Evolutionary conservation across 495 filamentous ascomycete genomes (phyloP).

Genomic region (Aspergillus panamensis): DNA sequence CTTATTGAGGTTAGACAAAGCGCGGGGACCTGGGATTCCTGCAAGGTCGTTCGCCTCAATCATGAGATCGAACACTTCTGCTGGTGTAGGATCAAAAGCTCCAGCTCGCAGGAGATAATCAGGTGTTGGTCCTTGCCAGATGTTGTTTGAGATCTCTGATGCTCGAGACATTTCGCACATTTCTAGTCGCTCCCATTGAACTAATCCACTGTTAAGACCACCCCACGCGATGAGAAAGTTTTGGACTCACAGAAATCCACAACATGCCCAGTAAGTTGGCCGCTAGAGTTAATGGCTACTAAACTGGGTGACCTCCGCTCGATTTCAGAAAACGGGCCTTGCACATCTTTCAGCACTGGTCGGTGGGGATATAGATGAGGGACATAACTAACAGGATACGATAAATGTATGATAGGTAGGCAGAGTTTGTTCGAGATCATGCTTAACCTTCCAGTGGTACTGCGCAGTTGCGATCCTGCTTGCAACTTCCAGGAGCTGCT

Average conservation of each 20-base stretch:
- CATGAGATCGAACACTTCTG: slow-evolving; percentile 60
- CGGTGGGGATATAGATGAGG: not conserved
- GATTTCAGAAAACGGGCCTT: slow-evolving; percentile 66
- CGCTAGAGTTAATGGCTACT: slow-evolving; percentile 70
- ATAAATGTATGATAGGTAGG: slow-evolving; percentile 84
- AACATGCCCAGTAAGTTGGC: slow-evolving; percentile 70
- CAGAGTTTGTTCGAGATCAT: slow-evolving; percentile 52
- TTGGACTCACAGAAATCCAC: slow-evolving; percentile 73
- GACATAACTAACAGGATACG: slow-evolving; percentile 52
- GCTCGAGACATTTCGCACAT: slow-evolving; percentile 92
- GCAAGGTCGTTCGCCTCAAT: slow-evolving; percentile 88
- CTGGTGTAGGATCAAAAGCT: slow-evolving; percentile 22
- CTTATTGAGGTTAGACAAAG: slow-evolving; percentile 55
- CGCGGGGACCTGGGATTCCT: slow-evolving; percentile 53
- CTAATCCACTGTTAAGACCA: slow-evolving; percentile 34
- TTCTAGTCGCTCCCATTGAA: slow-evolving; percentile 81
- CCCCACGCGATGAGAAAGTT: not conserved
- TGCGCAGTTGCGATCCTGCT: slow-evolving; percentile 74
- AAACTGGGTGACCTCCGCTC: slow-evolving; percentile 67
- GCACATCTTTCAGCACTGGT: slow-evolving; percentile 27
- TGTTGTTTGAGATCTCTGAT: slow-evolving; percentile 81
- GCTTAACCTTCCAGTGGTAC: slow-evolving; percentile 62
- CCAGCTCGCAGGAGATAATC: slow-evolving; percentile 50
- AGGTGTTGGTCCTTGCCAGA: slow-evolving; percentile 87
- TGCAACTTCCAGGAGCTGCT: slow-evolving; percentile 61